These are phyloP conservation scores for Nannizzia gypsea DNA, from an alignment of 2,329 filamentous ascomycete genomes.

Conservation along the genomic window DNA sequence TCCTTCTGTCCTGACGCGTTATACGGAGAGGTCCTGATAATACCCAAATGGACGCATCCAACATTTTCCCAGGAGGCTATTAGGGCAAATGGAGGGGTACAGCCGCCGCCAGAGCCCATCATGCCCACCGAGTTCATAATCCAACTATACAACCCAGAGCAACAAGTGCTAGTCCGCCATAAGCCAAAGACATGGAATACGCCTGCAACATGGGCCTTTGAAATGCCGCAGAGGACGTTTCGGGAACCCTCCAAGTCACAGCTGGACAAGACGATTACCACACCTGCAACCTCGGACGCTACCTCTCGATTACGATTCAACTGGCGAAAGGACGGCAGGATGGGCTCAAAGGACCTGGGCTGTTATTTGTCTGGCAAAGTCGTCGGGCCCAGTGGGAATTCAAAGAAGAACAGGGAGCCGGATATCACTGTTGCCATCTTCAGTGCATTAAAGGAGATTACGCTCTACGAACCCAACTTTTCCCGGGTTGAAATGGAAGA, in stretches of 20 bases:
- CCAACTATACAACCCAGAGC: slow-evolving; percentile 88
- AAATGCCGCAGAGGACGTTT: slow-evolving; percentile 78
- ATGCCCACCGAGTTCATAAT: slow-evolving; percentile 70
- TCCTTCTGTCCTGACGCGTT: slow-evolving; percentile 68
- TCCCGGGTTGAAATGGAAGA: slow-evolving; percentile 86
- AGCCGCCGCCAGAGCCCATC: slow-evolving; percentile 56
- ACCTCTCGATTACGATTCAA: slow-evolving; percentile 70
- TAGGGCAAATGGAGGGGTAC: slow-evolving; percentile 53
- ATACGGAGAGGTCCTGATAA: slow-evolving; percentile 74
- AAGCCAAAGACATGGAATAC: slow-evolving; percentile 69
- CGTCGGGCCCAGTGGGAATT: slow-evolving; percentile 48
- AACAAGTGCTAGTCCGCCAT: slow-evolving; percentile 56
- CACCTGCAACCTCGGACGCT: slow-evolving; percentile 43
- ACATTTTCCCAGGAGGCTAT: slow-evolving; percentile 70
- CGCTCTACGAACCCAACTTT: slow-evolving; percentile 87
- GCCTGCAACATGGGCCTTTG: slow-evolving; percentile 77
- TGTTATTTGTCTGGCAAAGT: slow-evolving; percentile 76
- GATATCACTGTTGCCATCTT: slow-evolving; percentile 93
- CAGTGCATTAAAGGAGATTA: slow-evolving; percentile 62
- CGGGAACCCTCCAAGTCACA: slow-evolving; percentile 64
- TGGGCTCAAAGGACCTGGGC: slow-evolving; percentile 68
- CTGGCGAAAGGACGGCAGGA: slow-evolving; percentile 78
- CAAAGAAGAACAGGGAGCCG: slow-evolving; percentile 73
- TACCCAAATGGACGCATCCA: slow-evolving; percentile 76
- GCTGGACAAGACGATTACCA: slow-evolving; percentile 60